Base-by-base conservation (phyloP, 208 protist genomes). In the Endotrypanum monterogeii region DNA sequence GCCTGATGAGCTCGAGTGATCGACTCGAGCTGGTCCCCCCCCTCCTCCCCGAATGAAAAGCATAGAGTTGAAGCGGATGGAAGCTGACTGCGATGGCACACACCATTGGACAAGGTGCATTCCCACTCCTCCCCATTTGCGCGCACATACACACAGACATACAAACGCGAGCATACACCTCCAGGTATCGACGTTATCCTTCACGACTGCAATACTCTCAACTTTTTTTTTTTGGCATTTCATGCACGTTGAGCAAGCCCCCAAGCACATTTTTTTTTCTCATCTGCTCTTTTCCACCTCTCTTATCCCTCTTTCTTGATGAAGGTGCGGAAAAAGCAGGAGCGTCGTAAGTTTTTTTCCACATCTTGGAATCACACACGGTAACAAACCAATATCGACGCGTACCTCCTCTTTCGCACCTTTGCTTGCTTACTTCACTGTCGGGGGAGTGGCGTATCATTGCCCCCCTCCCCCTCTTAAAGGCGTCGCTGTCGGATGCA, bases 401-500 rank as follows among this genome's bases (percentile, higher is more conserved):
- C 14, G n/a, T 74, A 28, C 16, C n/a, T 23, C 39, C 3, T 46
- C 18, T 55, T 23, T 37, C 5, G 44, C 25, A 18, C 8, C 6
- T 65, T 37, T 48, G 20, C 28, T 37, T 11, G 28, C 23, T n/a
- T 16, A n/a, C 37, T 65, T 39, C 37, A 44, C 37, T 48, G 60
- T 12, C 60, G 60, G 28, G 60, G 60, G 60, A 35, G 37, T 16
- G 3, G 37, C 35, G 8, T 7, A 44, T 28, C 37, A 30, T 65
- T 65, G 20, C 35, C 44, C 35, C 60, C 8, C 23, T 11, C n/a
- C n/a, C n/a, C n/a, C n/a, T n/a, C n/a, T n/a, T n/a, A n/a, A n/a
- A n/a, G n/a, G 60, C 23, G 8, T 30, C 37, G 6, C 32, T 32
- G 25, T 68, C 18, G 44, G 28, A 87, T 88, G 83, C 50, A 82